phyloP scores from a whole-genome alignment of 108 stramenopile genomes.

The Cylindrotheca closterium region DNA sequence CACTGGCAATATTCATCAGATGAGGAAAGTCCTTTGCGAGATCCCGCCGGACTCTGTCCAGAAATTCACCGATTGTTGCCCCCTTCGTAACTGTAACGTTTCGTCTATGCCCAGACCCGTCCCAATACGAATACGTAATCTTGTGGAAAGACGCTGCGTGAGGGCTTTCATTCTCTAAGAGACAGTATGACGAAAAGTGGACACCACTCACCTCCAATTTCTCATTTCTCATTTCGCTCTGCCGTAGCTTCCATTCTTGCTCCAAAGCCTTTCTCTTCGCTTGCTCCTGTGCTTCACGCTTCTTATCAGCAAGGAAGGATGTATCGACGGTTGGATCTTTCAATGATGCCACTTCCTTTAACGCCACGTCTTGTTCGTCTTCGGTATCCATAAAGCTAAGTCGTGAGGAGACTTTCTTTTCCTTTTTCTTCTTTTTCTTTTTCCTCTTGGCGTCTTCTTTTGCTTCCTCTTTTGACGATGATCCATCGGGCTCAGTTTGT shows the following conservation, averaged over 20 bases:
- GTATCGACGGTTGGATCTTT: slow-evolving; percentile 95
- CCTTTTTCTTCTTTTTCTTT: slow-evolving; percentile 60
- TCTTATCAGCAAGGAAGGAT: slow-evolving; percentile 87
- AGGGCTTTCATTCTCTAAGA: too few species aligned
- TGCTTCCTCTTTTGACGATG: slow-evolving; percentile 6
- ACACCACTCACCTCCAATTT: too few species aligned
- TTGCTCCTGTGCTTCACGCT: slow-evolving; percentile 66
- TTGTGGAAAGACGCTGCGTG: too few species aligned
- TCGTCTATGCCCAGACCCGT: slow-evolving; percentile 94
- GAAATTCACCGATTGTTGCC: slow-evolving; percentile 84
- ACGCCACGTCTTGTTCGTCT: slow-evolving; percentile 7
- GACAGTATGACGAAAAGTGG: too few species aligned
- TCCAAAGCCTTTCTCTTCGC: slow-evolving; percentile 66
- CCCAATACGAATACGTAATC: slow-evolving; percentile 97
- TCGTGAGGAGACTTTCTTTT: slow-evolving; percentile 62
- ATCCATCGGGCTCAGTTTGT: slow-evolving; percentile 1
- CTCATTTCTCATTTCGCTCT: slow-evolving; percentile 82
- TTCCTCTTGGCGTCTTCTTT: slow-evolving; percentile 35
- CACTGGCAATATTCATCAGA: slow-evolving; percentile 68
- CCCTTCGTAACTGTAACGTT: slow-evolving; percentile 78
- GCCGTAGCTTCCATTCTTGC: slow-evolving; percentile 80
- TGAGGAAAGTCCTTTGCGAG: slow-evolving; percentile 84
- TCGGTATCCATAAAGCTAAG: slow-evolving; percentile 59
- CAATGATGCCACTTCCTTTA: slow-evolving; percentile 20
- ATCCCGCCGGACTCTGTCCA: slow-evolving; percentile 83